Percentiles rank a stretch among this genome's conserved stretches.
phyloP scores from a whole-genome alignment of 495 filamentous ascomycete genomes.

The Aspergillus nanangensis region DNA sequence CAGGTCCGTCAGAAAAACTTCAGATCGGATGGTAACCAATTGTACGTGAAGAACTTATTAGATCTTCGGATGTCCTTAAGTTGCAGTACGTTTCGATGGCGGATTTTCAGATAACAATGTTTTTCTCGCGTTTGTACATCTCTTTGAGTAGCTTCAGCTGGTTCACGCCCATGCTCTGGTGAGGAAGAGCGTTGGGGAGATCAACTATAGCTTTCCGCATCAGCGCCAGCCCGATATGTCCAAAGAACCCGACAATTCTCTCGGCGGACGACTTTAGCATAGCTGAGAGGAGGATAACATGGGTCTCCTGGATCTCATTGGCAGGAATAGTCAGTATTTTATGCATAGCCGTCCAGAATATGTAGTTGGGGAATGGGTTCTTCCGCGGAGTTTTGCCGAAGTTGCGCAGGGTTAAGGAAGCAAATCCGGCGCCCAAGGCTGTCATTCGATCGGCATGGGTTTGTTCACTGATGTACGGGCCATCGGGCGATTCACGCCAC shows the following conservation, averaged over 20 bases:
- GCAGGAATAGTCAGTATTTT: conserved; percentile 68
- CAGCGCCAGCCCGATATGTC: conserved; percentile 59
- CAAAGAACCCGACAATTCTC: conserved; percentile 74
- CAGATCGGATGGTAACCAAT: too few relatives aligned
- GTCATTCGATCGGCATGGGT: conserved; percentile 76
- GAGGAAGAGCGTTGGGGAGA: conserved; percentile 52
- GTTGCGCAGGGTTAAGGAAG: conserved; percentile 73
- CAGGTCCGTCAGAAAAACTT: too few relatives aligned
- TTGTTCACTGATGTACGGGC: conserved; percentile 58
- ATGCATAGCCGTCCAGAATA: conserved; percentile 77
- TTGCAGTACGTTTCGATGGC: too few relatives aligned
- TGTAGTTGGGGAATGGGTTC: conserved; percentile 73
- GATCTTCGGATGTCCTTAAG: too few relatives aligned
- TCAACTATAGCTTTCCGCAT: conserved; percentile 63
- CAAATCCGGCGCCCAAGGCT: conserved; percentile 78
- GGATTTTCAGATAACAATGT: conserved; percentile 46
- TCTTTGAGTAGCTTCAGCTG: conserved; percentile 57
- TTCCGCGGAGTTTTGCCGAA: conserved; percentile 60
- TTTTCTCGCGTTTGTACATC: conserved; percentile 53
- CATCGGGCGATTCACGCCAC: conserved; percentile 50
- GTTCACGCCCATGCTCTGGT: conserved; percentile 49
- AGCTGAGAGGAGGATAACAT: conserved; percentile 70
- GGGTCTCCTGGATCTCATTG: conserved; percentile 64
- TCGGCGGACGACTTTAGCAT: conserved; percentile 69
- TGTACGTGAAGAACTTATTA: too few relatives aligned